These are phyloP conservation scores for Mucor racemosus DNA, from an alignment of 371 early-diverging fungal genomes.

Conservation along the genomic window DNA sequence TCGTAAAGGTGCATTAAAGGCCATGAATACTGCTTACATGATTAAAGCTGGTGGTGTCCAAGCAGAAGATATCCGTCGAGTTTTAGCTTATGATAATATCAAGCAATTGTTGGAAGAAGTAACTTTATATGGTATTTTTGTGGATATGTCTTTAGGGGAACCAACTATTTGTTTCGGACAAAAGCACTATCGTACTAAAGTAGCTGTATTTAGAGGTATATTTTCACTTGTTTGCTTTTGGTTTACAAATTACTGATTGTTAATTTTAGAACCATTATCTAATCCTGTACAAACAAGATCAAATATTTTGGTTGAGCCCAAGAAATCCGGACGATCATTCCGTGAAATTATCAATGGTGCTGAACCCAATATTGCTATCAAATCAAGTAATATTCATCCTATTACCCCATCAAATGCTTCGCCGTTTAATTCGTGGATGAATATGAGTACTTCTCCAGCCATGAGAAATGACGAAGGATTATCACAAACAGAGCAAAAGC, in stretches of 20 bases:
- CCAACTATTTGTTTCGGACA: constrained; percentile 40
- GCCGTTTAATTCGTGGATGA: background rate
- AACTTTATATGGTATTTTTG: constrained; percentile 33
- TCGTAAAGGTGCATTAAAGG: constrained; percentile 75
- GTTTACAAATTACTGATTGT: background rate
- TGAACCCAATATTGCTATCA: background rate
- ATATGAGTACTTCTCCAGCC: background rate
- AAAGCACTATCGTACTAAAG: constrained; percentile 28
- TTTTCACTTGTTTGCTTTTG: background rate
- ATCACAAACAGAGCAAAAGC: background rate
- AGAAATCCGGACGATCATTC: constrained; percentile 32
- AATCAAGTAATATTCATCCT: background rate
- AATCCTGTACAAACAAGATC: constrained; percentile 38
- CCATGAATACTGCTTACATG: constrained; percentile 70
- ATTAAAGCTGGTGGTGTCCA: constrained; percentile 50
- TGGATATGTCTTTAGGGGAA: constrained; percentile 26
- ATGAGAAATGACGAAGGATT: background rate
- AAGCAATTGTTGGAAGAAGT: constrained; percentile 41
- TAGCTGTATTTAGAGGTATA: constrained; percentile 37
- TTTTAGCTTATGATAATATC: constrained; percentile 38
- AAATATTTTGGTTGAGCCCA: constrained; percentile 40
- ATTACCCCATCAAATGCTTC: background rate
- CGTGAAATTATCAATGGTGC: constrained; percentile 33
- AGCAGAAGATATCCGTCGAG: constrained; percentile 35
- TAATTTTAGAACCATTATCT: constrained; percentile 43